These are phyloP conservation scores for Aspergillus sp. DNA, from an alignment of 2,329 filamentous ascomycete genomes.

Conservation along the genomic window DNA sequence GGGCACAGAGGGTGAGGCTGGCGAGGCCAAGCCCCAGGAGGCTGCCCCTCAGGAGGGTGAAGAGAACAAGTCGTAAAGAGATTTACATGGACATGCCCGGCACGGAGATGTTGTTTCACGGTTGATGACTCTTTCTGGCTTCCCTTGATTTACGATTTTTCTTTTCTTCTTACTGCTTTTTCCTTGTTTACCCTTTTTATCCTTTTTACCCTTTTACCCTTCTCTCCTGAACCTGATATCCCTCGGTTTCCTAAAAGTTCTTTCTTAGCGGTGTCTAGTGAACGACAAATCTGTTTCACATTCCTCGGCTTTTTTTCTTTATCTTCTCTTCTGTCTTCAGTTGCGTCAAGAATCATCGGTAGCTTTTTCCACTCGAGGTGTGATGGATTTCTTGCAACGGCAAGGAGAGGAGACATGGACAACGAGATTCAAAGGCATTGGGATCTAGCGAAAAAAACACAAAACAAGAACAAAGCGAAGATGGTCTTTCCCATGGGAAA, in stretches of 20 bases:
- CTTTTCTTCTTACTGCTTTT: slow-evolving; percentile 13
- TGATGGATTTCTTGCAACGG: not conserved
- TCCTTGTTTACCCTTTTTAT: slow-evolving; percentile 1
- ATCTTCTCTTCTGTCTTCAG: not conserved
- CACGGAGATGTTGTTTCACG: slow-evolving; percentile 26
- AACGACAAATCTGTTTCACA: slow-evolving; percentile 23
- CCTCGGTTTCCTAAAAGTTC: slow-evolving; percentile 35
- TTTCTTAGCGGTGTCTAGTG: slow-evolving; percentile 30
- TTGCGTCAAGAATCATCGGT: not conserved
- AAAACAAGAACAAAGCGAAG: slow-evolving; percentile 8
- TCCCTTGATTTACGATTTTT: slow-evolving; percentile 19
- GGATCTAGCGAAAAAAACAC: slow-evolving; percentile 6
- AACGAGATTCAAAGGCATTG: slow-evolving; percentile 1
- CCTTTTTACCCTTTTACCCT: slow-evolving; percentile 3
- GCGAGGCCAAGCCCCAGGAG: slow-evolving; percentile 41
- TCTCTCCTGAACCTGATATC: slow-evolving; percentile 35
- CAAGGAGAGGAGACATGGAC: slow-evolving; percentile 1
- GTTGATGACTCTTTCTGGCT: slow-evolving; percentile 23
- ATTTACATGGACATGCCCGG: slow-evolving; percentile 11
- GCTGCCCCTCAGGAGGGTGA: slow-evolving; percentile 35
- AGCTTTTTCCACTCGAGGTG: not conserved
- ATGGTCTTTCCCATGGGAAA: slow-evolving; percentile 12
- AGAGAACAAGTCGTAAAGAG: slow-evolving; percentile 35
- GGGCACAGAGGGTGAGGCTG: slow-evolving; percentile 37
- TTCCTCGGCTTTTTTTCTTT: slow-evolving; percentile 4